Evolutionary conservation across 2,329 filamentous ascomycete genomes (phyloP).

Genomic region (Chaetomiaceae sp.): DNA sequence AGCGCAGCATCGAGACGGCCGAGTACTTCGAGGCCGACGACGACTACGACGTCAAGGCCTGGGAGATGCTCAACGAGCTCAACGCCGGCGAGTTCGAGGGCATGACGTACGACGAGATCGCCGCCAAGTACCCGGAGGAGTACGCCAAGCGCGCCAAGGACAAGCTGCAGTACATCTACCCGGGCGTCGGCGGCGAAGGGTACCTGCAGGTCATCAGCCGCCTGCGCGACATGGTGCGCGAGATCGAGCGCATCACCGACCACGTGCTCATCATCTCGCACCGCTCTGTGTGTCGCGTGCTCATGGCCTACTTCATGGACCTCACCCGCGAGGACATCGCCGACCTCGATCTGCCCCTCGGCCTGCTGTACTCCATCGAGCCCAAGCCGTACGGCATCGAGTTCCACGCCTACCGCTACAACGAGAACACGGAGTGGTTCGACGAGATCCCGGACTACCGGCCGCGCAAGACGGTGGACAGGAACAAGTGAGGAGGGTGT

Average conservation of each 20-base stretch:
- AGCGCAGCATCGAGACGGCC: constrained; percentile 79
- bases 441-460: constrained; percentile 80
- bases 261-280: constrained; percentile 90
- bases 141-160: constrained; percentile 72
- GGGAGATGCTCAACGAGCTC: constrained; percentile 96
- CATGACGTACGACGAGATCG: constrained; percentile 89
- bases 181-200: constrained; percentile 89
- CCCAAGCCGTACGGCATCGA: constrained; percentile 97
- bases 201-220: constrained; percentile 97
- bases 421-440: constrained; percentile 71
- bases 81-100: constrained; percentile 92
- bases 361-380: constrained; percentile 90
- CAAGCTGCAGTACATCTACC: constrained; percentile 95
- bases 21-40: constrained; percentile 87
- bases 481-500: constrained; percentile 28
- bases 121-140: constrained; percentile 69
- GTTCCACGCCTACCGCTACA: constrained; percentile 92
- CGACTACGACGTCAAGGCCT: constrained; percentile 93
- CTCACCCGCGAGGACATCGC: constrained; percentile 86
- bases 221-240: constrained; percentile 88
- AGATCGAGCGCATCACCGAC: constrained; percentile 95
- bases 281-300: constrained; percentile 81
- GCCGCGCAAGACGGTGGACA: constrained; percentile 53
- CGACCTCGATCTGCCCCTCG: constrained; percentile 86
- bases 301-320: constrained; percentile 96